A percentile compares a stretch with the other conserved stretches of the same genome.
phyloP scores from a whole-genome alignment of 345 rosid species.

The Gossypium raimondii region DNA sequence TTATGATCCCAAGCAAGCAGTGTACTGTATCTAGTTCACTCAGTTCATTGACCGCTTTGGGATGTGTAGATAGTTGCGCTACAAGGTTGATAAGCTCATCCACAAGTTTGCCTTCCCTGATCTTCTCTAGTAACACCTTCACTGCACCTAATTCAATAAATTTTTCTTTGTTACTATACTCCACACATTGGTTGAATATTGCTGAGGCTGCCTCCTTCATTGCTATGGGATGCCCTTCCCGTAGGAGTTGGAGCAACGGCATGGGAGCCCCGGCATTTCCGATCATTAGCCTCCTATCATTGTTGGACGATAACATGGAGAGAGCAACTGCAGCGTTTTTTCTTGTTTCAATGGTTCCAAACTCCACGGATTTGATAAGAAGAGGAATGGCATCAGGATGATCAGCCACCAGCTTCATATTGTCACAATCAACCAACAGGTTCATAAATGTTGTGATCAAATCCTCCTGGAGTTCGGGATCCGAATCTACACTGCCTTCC shows the following conservation, averaged over 20 bases:
- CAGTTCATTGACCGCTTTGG: neutral
- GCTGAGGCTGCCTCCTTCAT: constrained; percentile 3
- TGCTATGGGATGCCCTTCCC: neutral
- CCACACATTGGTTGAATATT: neutral
- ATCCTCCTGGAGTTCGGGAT: constrained; percentile 13
- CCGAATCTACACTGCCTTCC: neutral
- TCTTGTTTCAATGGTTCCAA: constrained; percentile 1
- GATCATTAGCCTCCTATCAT: neutral
- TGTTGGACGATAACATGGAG: neutral
- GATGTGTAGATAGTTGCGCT: neutral
- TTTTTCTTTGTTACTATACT: neutral
- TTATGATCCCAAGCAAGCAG: constrained; percentile 3
- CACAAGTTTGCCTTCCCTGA: neutral
- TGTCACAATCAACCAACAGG: neutral
- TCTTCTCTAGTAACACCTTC: neutral
- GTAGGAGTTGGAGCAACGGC: neutral
- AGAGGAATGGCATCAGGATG: neutral
- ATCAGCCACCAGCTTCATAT: neutral
- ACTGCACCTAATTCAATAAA: neutral
- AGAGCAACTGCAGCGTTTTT: constrained; percentile 10
- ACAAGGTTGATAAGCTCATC: neutral
- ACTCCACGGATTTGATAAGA: neutral
- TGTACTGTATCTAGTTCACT: neutral
- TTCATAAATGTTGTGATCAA: neutral
- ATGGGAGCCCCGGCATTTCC: neutral